Base-by-base conservation (phyloP, 208 protist genomes). In the Leishmania turanica region DNA sequence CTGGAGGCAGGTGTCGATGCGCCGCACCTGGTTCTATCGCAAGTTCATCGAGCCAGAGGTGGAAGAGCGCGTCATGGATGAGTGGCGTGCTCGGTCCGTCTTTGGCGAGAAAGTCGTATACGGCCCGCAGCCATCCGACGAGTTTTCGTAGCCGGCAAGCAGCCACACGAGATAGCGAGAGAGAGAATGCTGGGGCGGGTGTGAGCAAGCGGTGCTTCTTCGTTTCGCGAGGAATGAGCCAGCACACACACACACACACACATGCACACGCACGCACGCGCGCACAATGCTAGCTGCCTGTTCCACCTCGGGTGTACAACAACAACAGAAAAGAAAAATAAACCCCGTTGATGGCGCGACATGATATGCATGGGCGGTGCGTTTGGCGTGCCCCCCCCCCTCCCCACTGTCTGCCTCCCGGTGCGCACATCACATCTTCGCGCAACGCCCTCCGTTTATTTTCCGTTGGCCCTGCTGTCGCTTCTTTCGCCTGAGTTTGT, bases 1-100 rank as follows among this genome's bases (percentile, higher is more conserved):
- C 77, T 97, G 93, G 92, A 94, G 93, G 83, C 93, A 97, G 83
- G 78, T 97, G 8, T 91, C 92, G 5, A 80, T 94, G 64, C 91
- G 93, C 3, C 89, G 93, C 3, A 81, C 90, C 73, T 97, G 93
- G 93, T 97, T 95, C 72, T 97, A 92, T 79, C 80, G 86, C 13
- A 92, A 90, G 73, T 97, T 95, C 73, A 84, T 96, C 37, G 90
- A 93, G 81, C 92, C 92, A n/a, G 86, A 89, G 79, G 84, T 96
- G 37, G 88, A 94, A 65, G 90, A 93, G 21, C 75, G 87, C 24
- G 78, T 91, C 62, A 69, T 86, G 70, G 91, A 96, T 49, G 92
- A 90, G 77, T 96, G 89, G 89, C 85, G 83, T 3, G 73, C 69
- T n/a, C 88, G 87, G 27, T 93, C 92, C 17, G 47, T 96, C 8